These are phyloP conservation scores for Actinomucor elegans DNA, from an alignment of 371 early-diverging fungal genomes.

Conservation along the genomic window DNA sequence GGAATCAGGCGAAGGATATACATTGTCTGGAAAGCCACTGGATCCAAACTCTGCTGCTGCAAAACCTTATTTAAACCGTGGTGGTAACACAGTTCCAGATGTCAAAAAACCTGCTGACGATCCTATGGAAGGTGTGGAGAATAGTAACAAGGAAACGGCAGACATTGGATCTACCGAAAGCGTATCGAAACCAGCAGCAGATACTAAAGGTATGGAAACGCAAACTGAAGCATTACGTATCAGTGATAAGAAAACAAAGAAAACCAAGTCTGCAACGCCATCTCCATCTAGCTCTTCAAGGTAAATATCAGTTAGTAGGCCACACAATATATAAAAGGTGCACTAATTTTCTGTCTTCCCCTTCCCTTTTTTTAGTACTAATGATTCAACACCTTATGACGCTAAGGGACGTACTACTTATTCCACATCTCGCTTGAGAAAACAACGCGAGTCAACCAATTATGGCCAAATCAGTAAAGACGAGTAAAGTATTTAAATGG, in stretches of 20 bases:
- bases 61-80: constrained; percentile 66
- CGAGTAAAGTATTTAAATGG: constrained; percentile 2
- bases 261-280: neutral
- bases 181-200: neutral
- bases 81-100: neutral
- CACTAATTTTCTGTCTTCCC: too few relatives aligned
- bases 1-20: constrained; percentile 84
- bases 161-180: neutral
- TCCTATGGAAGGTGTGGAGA: constrained; percentile 6
- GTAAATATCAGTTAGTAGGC: too few relatives aligned
- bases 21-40: constrained; percentile 82
- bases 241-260: neutral
- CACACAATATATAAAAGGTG: too few relatives aligned
- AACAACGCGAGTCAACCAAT: constrained; percentile 28
- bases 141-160: too few relatives aligned
- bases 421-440: constrained; percentile 39
- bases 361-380: neutral
- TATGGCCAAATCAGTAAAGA: constrained; percentile 38
- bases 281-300: constrained; percentile 1
- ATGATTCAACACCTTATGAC: constrained; percentile 33
- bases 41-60: constrained; percentile 89
- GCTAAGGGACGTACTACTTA: constrained; percentile 47
- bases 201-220: neutral
- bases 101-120: neutral
- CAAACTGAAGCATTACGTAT: constrained; percentile 4